A percentile compares a stretch with the other conserved stretches of the same genome.
Conservation (phyloP, 768 basidiomycete species). For the Pisolithus orientalis region DNA sequence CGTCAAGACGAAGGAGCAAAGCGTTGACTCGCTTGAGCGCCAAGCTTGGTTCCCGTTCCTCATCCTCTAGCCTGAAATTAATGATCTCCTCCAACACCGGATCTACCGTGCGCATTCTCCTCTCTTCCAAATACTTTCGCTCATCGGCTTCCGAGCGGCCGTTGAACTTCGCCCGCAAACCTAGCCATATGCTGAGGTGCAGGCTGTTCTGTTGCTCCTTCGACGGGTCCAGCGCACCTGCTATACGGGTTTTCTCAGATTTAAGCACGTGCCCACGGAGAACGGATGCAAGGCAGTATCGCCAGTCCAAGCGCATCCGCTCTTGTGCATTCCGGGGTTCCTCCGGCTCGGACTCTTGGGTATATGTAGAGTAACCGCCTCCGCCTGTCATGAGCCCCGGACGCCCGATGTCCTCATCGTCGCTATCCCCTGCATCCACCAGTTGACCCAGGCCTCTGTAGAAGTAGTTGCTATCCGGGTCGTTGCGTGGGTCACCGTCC, state of each 20-base stretch:
- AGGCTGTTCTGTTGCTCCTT: constrained; percentile 64
- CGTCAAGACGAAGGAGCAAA: constrained; percentile 69
- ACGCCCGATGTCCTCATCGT: constrained; percentile 61
- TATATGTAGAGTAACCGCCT: constrained; percentile 43
- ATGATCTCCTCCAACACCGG: constrained; percentile 78
- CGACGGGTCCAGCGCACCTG: constrained; percentile 65
- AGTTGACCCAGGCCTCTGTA: constrained; percentile 65
- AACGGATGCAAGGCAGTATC: constrained; percentile 90
- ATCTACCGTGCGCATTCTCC: constrained; percentile 75
- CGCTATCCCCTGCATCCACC: constrained; percentile 65
- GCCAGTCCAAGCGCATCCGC: constrained; percentile 88
- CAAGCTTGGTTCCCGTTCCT: constrained; percentile 27
- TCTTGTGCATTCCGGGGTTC: constrained; percentile 69
- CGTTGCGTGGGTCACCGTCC: constrained; percentile 65
- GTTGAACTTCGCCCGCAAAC: constrained; percentile 81
- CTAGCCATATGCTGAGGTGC: constrained; percentile 78
- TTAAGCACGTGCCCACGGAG: constrained; percentile 91
- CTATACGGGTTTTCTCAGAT: constrained; percentile 91
- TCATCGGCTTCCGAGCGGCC: constrained; percentile 80
- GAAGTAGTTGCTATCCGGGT: constrained; percentile 81
- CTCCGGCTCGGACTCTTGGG: constrained; percentile 56
- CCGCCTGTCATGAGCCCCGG: constrained; percentile 35
- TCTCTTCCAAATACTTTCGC: constrained; percentile 72
- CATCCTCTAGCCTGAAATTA: constrained; percentile 57
- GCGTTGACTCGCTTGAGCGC: constrained; percentile 59